phyloP scores from a whole-genome alignment of 345 rosid genomes.

The Kernera saxatilis region DNA sequence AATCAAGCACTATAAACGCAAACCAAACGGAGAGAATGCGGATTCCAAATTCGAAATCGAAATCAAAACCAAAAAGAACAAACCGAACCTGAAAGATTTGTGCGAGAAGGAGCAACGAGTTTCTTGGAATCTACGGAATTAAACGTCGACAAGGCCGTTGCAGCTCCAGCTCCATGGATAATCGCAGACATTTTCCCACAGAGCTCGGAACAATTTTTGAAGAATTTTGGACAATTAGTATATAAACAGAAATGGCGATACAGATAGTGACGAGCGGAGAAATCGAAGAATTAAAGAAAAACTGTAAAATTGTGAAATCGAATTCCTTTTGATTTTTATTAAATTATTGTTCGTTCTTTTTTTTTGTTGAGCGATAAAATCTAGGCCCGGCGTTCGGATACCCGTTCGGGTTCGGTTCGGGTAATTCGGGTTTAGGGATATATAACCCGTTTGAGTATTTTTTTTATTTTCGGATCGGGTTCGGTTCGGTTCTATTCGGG shows the following conservation, averaged over 20 bases:
- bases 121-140: conserved; percentile 48
- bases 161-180: conserved; percentile 61
- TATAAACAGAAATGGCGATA: conserved; percentile 6
- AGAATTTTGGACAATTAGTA: background rate
- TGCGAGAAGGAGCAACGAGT: conserved; percentile 34
- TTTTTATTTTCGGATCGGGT: too few relatives aligned
- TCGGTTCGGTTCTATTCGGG: too few relatives aligned
- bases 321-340: background rate
- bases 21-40: background rate
- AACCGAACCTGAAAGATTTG: conserved; percentile 46
- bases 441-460: too few relatives aligned
- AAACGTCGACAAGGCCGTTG: conserved; percentile 43
- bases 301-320: background rate
- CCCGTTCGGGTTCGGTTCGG: too few relatives aligned
- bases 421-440: too few relatives aligned
- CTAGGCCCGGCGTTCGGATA: too few relatives aligned
- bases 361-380: too few relatives aligned
- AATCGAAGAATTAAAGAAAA: conserved; percentile 12
- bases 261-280: conserved; percentile 19
- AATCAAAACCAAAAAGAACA: background rate
- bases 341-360: background rate
- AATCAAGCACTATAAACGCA: too few relatives aligned
- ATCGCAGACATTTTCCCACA: conserved; percentile 48
- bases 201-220: background rate
- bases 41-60: background rate